phyloP scores from a whole-genome alignment of 768 basidiomycete genomes.

The Naganishia kalamii region DNA sequence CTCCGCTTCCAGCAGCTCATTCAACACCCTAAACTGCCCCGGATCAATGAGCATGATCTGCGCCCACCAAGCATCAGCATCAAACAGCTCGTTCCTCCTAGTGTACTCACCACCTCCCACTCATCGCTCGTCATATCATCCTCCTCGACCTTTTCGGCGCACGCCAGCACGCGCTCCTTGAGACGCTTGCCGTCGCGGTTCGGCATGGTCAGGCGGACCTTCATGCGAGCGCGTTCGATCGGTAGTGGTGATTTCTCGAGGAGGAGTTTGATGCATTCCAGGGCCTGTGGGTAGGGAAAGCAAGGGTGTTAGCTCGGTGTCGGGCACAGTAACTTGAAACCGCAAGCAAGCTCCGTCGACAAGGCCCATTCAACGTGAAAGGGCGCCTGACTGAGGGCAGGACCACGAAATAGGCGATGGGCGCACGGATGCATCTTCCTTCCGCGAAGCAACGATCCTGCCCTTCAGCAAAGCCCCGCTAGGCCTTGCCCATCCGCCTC shows the following conservation, averaged over 20 bases:
- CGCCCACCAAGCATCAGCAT: neutral
- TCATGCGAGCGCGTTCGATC: conserved; percentile 89
- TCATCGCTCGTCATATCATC: conserved; percentile 66
- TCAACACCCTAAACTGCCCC: conserved; percentile 77
- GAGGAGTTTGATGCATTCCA: conserved; percentile 77
- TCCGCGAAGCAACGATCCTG: too few relatives aligned
- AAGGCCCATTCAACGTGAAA: too few relatives aligned
- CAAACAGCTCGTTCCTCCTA: neutral
- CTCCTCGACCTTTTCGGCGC: conserved; percentile 64
- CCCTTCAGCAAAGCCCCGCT: too few relatives aligned
- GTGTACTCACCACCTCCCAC: conserved; percentile 73
- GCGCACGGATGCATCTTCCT: too few relatives aligned
- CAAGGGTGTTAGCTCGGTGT: neutral
- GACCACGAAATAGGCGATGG: too few relatives aligned
- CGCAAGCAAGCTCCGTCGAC: too few relatives aligned
- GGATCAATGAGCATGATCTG: conserved; percentile 92
- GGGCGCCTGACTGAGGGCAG: too few relatives aligned
- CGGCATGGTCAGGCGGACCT: conserved; percentile 74
- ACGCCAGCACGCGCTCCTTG: conserved; percentile 66
- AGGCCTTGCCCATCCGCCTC: too few relatives aligned
- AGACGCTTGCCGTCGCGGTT: conserved; percentile 61
- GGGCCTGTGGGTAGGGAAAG: conserved; percentile 55
- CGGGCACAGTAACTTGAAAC: too few relatives aligned
- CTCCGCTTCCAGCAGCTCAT: conserved; percentile 83
- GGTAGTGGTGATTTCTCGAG: conserved; percentile 77